phyloP scores from a whole-genome alignment of 2,329 filamentous ascomycete genomes.

The Aspergillus melleus region DNA sequence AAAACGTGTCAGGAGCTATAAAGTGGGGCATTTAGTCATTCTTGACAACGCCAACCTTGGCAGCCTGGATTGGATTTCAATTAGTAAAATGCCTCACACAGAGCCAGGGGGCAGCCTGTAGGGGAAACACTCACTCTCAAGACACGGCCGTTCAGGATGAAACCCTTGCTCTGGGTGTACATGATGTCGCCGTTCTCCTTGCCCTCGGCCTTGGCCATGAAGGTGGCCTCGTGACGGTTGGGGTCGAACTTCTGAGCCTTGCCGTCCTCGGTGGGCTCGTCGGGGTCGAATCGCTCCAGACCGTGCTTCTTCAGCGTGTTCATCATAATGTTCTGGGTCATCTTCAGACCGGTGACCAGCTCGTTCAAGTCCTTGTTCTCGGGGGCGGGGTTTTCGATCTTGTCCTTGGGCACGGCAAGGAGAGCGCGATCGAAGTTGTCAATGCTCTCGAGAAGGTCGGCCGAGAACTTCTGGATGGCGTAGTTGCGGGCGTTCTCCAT shows the following conservation, averaged over 20 bases:
- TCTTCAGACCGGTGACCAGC: conserved; percentile 86
- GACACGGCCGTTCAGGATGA: conserved; percentile 85
- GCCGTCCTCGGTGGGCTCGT: conserved; percentile 42
- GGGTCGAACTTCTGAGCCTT: conserved; percentile 87
- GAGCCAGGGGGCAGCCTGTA: background rate
- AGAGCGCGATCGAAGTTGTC: conserved; percentile 97
- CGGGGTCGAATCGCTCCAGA: conserved; percentile 81
- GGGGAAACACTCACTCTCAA: conserved; percentile 58
- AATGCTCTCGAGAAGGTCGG: conserved; percentile 90
- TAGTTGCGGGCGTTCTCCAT: conserved; percentile 86
- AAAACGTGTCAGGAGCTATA: conserved; percentile 8
- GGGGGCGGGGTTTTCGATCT: conserved; percentile 60
- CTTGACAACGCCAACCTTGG: conserved; percentile 96
- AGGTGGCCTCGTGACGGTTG: conserved; percentile 94
- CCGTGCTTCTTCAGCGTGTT: conserved; percentile 90
- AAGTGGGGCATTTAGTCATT: conserved; percentile 52
- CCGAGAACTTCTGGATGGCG: conserved; percentile 89
- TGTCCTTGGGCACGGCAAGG: conserved; percentile 71
- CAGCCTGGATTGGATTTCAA: conserved; percentile 53
- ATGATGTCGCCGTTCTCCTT: conserved; percentile 92
- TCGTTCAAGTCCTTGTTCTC: conserved; percentile 71
- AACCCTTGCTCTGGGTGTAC: conserved; percentile 92
- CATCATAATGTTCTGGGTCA: conserved; percentile 90
- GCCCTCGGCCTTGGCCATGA: conserved; percentile 82
- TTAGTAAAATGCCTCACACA: background rate